These are phyloP conservation scores for Macroventuria anomochaeta DNA, from an alignment of 2,329 filamentous ascomycete genomes.

Conservation along the genomic window DNA sequence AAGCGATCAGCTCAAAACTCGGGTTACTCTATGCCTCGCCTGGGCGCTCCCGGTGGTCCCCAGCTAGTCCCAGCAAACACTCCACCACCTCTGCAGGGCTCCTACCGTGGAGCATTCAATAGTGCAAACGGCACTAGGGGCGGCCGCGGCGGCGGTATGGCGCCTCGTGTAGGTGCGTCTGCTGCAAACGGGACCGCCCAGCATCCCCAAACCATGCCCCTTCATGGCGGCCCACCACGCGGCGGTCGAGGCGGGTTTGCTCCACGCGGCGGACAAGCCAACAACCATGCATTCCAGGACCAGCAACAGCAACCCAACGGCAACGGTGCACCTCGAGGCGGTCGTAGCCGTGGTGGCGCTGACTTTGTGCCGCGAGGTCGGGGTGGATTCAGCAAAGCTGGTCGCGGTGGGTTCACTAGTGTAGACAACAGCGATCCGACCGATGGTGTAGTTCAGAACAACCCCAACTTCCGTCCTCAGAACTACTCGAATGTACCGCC, in stretches of 20 bases:
- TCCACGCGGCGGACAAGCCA: slow-evolving; percentile 40
- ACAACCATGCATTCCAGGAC: slow-evolving; percentile 32
- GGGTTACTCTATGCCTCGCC: slow-evolving; percentile 61
- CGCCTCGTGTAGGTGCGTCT: slow-evolving; percentile 35
- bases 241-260: slow-evolving; percentile 50
- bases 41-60: slow-evolving; percentile 63
- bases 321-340: slow-evolving; percentile 39
- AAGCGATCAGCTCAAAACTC: slow-evolving; percentile 59
- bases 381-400: slow-evolving; percentile 45
- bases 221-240: slow-evolving; percentile 48
- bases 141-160: slow-evolving; percentile 50
- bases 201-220: slow-evolving; percentile 48
- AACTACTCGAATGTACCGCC: slow-evolving; percentile 49
- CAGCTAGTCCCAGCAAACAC: slow-evolving; percentile 65
- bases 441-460: slow-evolving; percentile 61
- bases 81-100: slow-evolving; percentile 65
- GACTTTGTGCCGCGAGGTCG: slow-evolving; percentile 51
- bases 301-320: slow-evolving; percentile 35
- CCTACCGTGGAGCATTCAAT: slow-evolving; percentile 63
- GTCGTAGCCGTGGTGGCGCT: slow-evolving; percentile 29
- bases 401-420: slow-evolving; percentile 54
- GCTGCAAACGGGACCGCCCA: slow-evolving; percentile 34
- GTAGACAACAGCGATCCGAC: slow-evolving; percentile 59
- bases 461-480: slow-evolving; percentile 63
- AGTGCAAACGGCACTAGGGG: slow-evolving; percentile 53